A percentile compares a stretch with the other conserved stretches of the same genome.
Conservation (phyloP, 208 protist genomes). For the Phytomonas sp. region DNA sequence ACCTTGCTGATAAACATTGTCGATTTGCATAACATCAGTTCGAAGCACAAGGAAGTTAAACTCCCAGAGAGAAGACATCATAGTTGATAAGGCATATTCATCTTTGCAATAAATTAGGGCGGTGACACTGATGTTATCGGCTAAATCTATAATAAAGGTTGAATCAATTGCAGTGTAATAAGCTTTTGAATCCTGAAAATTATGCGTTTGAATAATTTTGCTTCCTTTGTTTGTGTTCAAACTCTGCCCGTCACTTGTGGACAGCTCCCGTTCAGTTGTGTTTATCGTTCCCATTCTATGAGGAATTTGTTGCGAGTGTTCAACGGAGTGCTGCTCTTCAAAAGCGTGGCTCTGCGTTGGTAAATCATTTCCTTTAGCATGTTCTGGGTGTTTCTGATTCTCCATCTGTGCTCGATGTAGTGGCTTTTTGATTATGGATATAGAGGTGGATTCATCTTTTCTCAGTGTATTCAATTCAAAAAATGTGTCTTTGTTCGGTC, state of each 20-base stretch:
- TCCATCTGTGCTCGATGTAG: not conserved
- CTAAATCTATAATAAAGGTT: conserved; percentile 12
- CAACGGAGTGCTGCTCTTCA: not conserved
- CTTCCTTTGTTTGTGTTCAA: not conserved
- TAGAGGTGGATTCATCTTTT: not conserved
- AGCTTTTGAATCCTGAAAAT: not conserved
- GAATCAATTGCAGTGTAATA: not conserved
- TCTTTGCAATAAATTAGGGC: conserved; percentile 47
- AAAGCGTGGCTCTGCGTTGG: not conserved
- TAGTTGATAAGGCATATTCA: conserved; percentile 14
- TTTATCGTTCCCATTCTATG: not conserved
- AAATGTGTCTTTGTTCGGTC: not conserved
- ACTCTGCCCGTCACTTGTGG: not conserved
- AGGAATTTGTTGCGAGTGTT: not conserved
- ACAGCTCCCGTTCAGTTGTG: not conserved
- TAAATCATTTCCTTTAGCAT: not conserved
- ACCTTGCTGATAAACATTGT: conserved; percentile 32
- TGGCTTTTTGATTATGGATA: not conserved
- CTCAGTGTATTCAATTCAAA: not conserved
- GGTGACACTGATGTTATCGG: conserved; percentile 38
- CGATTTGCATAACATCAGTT: conserved; percentile 22
- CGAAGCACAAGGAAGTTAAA: conserved; percentile 49
- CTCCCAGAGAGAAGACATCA: conserved; percentile 41
- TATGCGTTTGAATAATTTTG: not conserved
- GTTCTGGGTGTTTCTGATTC: not conserved